Percentiles rank a stretch among this genome's conserved stretches.
Evolutionary conservation across 257 asterid species (phyloP).

Genomic region (Gardenia jasminoides): DNA sequence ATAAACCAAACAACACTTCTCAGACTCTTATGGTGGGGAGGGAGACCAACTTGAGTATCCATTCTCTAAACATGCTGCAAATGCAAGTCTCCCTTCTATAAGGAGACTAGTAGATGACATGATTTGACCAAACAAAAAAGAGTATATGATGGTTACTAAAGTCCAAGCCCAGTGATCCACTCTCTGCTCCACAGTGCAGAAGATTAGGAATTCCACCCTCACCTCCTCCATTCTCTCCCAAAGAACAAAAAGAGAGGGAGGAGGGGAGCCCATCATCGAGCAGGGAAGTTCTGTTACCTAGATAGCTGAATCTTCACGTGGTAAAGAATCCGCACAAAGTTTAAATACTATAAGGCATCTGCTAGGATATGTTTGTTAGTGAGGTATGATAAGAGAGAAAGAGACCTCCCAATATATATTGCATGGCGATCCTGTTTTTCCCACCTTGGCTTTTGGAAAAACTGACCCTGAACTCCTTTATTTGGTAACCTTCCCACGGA

Average conservation of each 20-base stretch:
- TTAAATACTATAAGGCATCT: not conserved
- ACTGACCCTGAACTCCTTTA: conserved; percentile 38
- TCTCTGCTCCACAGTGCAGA: not conserved
- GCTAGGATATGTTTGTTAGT: not conserved
- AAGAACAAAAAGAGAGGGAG: not conserved
- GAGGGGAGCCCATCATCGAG: not conserved
- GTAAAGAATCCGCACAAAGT: not conserved
- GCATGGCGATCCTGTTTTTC: conserved; percentile 39
- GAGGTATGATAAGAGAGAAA: not conserved
- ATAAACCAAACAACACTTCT: not conserved
- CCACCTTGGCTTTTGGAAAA: conserved; percentile 44
- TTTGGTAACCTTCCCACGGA: conserved; percentile 52
- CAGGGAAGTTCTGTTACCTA: not conserved
- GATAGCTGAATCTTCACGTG: not conserved
- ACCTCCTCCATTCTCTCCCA: not conserved
- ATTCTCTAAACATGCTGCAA: not conserved
- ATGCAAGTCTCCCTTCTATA: not conserved
- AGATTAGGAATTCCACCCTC: not conserved
- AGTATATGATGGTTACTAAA: not conserved
- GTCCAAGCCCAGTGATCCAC: not conserved
- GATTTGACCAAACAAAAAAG: not conserved
- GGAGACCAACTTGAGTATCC: not conserved
- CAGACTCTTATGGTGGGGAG: not conserved
- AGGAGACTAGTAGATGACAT: not conserved
- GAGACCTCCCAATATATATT: conserved; percentile 69